Evolutionary conservation across 306 rosid genomes (phyloP), one percentile per base, ranked within the genome.

Genomic region (Dryas alaskensis): DNA sequence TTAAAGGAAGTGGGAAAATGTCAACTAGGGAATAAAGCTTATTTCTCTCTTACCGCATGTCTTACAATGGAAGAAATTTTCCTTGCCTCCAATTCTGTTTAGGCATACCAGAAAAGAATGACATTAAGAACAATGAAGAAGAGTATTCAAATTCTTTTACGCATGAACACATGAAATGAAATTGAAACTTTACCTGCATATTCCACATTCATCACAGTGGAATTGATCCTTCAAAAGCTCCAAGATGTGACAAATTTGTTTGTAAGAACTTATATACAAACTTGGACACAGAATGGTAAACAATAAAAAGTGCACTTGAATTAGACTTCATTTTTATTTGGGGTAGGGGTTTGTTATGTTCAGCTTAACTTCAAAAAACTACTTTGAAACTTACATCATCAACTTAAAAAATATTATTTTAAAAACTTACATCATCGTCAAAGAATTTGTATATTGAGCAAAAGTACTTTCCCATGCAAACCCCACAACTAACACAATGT

Each of bases 201-300:
- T 87, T 16, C 92, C 91, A 78, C 96, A 87, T 72, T 81, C 89
- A 77, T 84, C 73, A 58, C 96, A 90, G 64, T 90, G 96, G 87
- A 82, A 84, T 57, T 82, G 90, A 14, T 81, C 80, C 75, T 90
- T 90, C 3, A 88, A 79, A 69, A 70, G 75, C 94, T 91, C 79
- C 55, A 73, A 65, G 70, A 63, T 8, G 78, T 7, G 14, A 45
- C 22, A 66, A 9, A 7, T n/a, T 40, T n/a, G 60, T 60, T 45
- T 7, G 2, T 82, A 11, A 50, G 42, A 8, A 37, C 51, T 14
- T 49, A 39, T 31, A 5, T 2, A 27, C 5, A 73, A 44, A 3
- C 12, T 12, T 27, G 42, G 46, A 9, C 3, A 6, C n/a, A 6
- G 44, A 67, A 67, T 47, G 10, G 55, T n/a, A 40, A 42, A 7